Evolutionary conservation across 2,329 filamentous ascomycete genomes (phyloP).

Genomic region (Dothidotthia symphoricarpi): DNA sequence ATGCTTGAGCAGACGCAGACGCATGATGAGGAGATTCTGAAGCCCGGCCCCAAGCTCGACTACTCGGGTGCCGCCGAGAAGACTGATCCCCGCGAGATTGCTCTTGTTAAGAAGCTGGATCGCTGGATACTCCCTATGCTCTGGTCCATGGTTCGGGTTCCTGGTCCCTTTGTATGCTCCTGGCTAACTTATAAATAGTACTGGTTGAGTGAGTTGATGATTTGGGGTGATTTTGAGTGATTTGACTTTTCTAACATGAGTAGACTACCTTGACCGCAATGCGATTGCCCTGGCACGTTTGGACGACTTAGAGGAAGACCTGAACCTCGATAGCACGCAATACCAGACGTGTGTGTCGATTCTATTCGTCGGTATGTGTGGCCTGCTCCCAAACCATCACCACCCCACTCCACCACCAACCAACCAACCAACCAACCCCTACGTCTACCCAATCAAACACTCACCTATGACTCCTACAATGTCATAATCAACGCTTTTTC

Average conservation of each 20-base stretch:
- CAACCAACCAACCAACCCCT: too few species aligned
- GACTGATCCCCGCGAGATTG: conserved; percentile 37
- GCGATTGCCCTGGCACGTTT: conserved; percentile 64
- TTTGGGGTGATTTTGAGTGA: too few species aligned
- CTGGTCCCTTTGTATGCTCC: too few species aligned
- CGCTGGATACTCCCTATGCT: conserved; percentile 29
- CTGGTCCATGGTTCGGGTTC: conserved; percentile 30
- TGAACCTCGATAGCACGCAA: conserved; percentile 37
- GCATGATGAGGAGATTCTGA: conserved; percentile 20
- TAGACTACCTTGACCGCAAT: conserved; percentile 54
- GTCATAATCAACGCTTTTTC: too few species aligned
- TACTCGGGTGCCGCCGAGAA: conserved; percentile 39
- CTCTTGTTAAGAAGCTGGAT: conserved; percentile 35
- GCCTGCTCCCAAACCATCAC: too few species aligned
- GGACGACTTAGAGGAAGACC: conserved; percentile 59
- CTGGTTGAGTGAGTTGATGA: too few species aligned
- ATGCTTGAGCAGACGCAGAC: conserved; percentile 30
- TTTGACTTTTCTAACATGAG: too few species aligned
- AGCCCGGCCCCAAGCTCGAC: conserved; percentile 32
- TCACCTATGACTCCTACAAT: too few species aligned
- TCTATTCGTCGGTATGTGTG: conserved; percentile 24
- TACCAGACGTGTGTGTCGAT: conserved; percentile 28
- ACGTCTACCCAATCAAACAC: too few species aligned
- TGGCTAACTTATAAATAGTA: too few species aligned
- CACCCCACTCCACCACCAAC: too few species aligned